Percentiles rank a stretch among this genome's conserved stretches.
Evolutionary conservation across 2,329 filamentous ascomycete species (phyloP).

Genomic region (Colletotrichum lupini): DNA sequence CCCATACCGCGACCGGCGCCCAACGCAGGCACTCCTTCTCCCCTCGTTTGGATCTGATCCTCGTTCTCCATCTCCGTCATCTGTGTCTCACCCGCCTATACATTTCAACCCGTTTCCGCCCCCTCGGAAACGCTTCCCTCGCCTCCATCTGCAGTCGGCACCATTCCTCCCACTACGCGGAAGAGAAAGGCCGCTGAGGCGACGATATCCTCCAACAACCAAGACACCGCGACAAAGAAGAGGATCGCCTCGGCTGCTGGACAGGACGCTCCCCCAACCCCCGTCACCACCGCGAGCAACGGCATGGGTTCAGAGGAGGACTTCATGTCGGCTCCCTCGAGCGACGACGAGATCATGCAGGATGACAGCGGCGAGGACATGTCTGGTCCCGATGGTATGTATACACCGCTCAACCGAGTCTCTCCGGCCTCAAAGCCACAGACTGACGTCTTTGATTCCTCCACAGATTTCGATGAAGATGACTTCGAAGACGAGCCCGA

Average conservation of each 20-base stretch:
- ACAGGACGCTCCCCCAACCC: slow-evolving; percentile 60
- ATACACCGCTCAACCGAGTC: slow-evolving; percentile 26
- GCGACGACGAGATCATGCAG: slow-evolving; percentile 78
- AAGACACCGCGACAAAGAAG: slow-evolving; percentile 60
- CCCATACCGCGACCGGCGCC: slow-evolving; percentile 5
- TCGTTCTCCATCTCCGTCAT: not conserved
- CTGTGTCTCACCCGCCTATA: not conserved
- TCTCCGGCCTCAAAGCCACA: slow-evolving; percentile 24
- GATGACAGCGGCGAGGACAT: slow-evolving; percentile 82
- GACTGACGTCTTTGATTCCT: slow-evolving; percentile 10
- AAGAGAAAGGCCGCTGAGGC: slow-evolving; percentile 76
- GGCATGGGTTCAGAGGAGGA: slow-evolving; percentile 97
- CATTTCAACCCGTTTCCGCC: slow-evolving; percentile 10
- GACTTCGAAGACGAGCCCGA: slow-evolving; percentile 69
- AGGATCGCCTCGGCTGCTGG: slow-evolving; percentile 65
- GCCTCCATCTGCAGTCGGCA: slow-evolving; percentile 50
- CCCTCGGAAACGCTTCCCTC: slow-evolving; percentile 28
- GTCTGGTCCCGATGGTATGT: slow-evolving; percentile 63
- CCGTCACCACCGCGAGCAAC: slow-evolving; percentile 63
- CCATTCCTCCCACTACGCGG: slow-evolving; percentile 68
- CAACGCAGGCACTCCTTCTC: not conserved
- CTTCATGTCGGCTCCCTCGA: slow-evolving; percentile 86
- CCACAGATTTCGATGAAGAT: slow-evolving; percentile 66
- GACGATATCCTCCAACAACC: slow-evolving; percentile 61
- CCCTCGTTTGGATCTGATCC: not conserved